A percentile compares a stretch with the other conserved stretches of the same genome.
These are phyloP conservation scores for Solanum acaule DNA, from an alignment of 257 asterid genomes.

Conservation along the genomic window DNA sequence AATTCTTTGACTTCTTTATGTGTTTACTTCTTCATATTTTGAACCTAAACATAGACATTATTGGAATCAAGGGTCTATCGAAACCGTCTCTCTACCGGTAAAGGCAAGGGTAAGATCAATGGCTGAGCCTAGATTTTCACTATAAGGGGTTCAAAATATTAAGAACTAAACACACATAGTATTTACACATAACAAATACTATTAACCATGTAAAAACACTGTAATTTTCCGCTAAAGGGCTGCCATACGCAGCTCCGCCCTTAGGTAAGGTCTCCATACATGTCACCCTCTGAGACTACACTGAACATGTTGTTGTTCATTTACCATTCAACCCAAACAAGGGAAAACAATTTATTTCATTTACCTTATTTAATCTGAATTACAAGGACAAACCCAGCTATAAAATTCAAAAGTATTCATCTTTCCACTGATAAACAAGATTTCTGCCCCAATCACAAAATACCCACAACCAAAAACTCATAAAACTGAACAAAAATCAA, in stretches of 20 bases:
- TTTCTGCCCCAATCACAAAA: background rate
- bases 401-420: background rate
- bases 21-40: background rate
- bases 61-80: background rate
- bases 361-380: background rate
- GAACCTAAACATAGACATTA: background rate
- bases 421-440: background rate
- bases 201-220: background rate
- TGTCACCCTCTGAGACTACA: background rate
- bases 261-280: background rate
- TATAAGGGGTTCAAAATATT: too few species aligned
- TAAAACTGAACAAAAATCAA: background rate
- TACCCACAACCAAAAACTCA: background rate
- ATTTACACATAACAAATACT: background rate
- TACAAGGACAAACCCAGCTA: background rate
- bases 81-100: too few species aligned
- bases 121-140: background rate
- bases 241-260: background rate
- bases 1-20: too few species aligned
- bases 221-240: background rate
- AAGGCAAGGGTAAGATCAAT: too few species aligned
- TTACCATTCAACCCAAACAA: background rate
- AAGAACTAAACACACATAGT: background rate
- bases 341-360: background rate
- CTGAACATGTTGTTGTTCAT: background rate